A percentile compares a stretch with the other conserved stretches of the same genome.
Evolutionary conservation across 2,329 filamentous ascomycete species (phyloP).

Genomic region (Diaporthe sp.): DNA sequence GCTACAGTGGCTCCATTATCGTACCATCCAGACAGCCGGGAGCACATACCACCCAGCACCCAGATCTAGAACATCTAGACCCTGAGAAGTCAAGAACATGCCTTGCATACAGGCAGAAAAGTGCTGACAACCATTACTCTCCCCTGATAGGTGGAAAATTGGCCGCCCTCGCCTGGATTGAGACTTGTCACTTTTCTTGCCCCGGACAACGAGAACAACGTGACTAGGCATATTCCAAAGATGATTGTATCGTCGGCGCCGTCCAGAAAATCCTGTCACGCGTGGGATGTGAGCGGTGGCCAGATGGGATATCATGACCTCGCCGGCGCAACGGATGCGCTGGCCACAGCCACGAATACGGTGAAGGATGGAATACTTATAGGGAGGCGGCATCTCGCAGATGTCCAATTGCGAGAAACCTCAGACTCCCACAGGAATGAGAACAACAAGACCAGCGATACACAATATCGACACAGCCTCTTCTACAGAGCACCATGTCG

Average conservation of each 20-base stretch:
- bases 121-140: neutral
- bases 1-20: constrained; percentile 18
- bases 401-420: neutral
- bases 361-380: constrained; percentile 4
- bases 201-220: constrained; percentile 15
- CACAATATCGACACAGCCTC: neutral
- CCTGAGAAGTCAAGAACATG: neutral
- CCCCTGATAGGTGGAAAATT: constrained; percentile 30
- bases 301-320: constrained; percentile 33
- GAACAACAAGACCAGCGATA: neutral
- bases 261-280: constrained; percentile 22
- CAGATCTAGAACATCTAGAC: constrained; percentile 1
- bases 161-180: neutral
- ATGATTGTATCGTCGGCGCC: constrained; percentile 23
- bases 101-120: constrained; percentile 17
- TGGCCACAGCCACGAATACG: neutral
- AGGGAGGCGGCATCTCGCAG: neutral
- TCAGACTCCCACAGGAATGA: neutral
- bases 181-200: constrained; percentile 6
- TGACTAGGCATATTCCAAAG: neutral
- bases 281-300: neutral
- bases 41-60: constrained; percentile 3
- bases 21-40: neutral
- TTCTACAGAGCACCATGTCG: constrained; percentile 4
- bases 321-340: constrained; percentile 22